These are phyloP conservation scores for Sugiyamaella paludigena DNA, from an alignment of 1,139 yeast species.

Conservation along the genomic window DNA sequence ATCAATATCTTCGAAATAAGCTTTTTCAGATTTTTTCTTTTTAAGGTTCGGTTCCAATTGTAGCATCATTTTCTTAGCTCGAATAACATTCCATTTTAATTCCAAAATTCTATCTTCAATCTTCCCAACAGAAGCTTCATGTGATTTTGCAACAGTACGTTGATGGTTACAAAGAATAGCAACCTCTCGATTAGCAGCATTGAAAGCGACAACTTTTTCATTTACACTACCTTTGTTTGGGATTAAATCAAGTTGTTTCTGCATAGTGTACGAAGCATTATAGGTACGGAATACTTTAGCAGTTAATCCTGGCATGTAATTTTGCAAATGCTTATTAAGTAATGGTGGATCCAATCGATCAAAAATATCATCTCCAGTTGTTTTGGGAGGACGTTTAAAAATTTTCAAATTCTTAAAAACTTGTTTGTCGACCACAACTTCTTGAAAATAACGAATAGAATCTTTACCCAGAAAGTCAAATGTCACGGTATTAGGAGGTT, in stretches of 20 bases:
- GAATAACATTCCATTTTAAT: conserved; percentile 76
- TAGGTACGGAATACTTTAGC: conserved; percentile 98
- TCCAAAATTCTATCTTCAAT: conserved; percentile 75
- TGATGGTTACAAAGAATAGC: conserved; percentile 97
- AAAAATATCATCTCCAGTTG: conserved; percentile 87
- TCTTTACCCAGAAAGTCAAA: conserved; percentile 96
- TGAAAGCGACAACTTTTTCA: conserved; percentile 82
- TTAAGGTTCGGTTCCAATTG: conserved; percentile 59
- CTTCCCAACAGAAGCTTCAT: conserved; percentile 74
- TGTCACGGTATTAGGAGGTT: conserved; percentile 83
- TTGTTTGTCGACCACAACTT: conserved; percentile 84
- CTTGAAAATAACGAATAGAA: conserved; percentile 88
- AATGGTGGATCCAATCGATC: conserved; percentile 84
- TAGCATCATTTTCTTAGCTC: conserved; percentile 68
- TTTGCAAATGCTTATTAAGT: conserved; percentile 81
- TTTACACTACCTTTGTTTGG: conserved; percentile 81
- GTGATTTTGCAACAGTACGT: conserved; percentile 83
- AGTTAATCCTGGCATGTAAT: conserved; percentile 87
- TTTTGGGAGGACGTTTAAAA: conserved; percentile 84
- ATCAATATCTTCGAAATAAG: conserved; percentile 67
- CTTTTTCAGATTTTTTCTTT: conserved; percentile 38
- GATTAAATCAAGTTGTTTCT: conserved; percentile 82
- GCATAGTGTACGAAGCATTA: conserved; percentile 96
- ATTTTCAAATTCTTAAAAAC: conserved; percentile 85
- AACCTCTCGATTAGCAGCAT: conserved; percentile 93